Evolutionary conservation across 192 early-diverging fungal genomes (phyloP).

Genomic region (Dissophora globulifera): DNA sequence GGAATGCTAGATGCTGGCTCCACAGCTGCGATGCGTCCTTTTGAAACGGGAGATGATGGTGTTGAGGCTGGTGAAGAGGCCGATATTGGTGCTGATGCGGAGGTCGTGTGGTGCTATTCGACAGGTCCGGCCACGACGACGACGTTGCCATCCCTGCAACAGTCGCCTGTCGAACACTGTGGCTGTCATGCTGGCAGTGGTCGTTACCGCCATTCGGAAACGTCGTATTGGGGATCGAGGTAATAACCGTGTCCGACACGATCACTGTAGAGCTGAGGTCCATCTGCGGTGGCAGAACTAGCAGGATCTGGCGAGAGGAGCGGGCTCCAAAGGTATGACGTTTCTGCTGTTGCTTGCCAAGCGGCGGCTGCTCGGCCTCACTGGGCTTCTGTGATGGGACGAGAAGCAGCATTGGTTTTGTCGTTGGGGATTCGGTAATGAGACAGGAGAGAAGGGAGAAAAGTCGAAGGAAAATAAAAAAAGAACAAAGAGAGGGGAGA

Average conservation of each 20-base stretch:
- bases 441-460: no score
- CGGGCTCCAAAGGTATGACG: no score
- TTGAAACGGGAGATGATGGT: not conserved
- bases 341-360: no score
- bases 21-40: not conserved
- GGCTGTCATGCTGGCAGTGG: no score
- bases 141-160: no score
- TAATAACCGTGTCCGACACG: constrained; percentile 7
- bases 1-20: constrained; percentile 3
- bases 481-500: no score
- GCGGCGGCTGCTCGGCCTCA: not conserved
- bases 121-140: no score
- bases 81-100: not conserved
- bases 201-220: no score
- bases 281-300: constrained; percentile 8
- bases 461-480: no score
- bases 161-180: no score
- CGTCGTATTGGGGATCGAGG: not conserved
- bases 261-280: constrained; percentile 11
- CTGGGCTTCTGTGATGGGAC: constrained; percentile 11
- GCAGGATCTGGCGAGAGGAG: not conserved
- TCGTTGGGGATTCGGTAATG: not conserved
- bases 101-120: no score
- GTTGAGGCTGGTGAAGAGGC: no score
- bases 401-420: constrained; percentile 17